phyloP scores from a whole-genome alignment of 2,329 filamentous ascomycete genomes.

The Furcasterigmium sp. region DNA sequence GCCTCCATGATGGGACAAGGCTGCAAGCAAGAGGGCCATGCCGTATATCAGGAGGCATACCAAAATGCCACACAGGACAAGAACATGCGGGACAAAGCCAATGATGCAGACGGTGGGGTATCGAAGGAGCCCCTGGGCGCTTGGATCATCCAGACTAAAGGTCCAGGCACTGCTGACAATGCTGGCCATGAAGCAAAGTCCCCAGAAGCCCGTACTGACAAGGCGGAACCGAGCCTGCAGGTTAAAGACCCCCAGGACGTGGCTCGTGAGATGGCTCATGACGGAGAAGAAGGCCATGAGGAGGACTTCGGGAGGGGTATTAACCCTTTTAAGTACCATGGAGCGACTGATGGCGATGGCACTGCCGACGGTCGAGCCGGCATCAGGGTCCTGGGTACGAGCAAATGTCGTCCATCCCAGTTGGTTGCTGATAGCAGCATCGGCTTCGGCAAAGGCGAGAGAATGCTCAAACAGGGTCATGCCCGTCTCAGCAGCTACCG shows the following conservation, averaged over 20 bases:
- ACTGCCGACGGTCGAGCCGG: slow-evolving; percentile 3
- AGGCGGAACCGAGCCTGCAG: slow-evolving; percentile 77
- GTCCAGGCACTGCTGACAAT: slow-evolving; percentile 71
- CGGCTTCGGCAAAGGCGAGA: slow-evolving; percentile 90
- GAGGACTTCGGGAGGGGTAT: slow-evolving; percentile 84
- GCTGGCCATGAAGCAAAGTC: slow-evolving; percentile 79
- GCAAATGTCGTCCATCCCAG: slow-evolving; percentile 65
- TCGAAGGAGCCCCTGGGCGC: slow-evolving; percentile 63
- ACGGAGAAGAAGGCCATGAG: slow-evolving; percentile 83
- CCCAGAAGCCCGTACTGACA: slow-evolving; percentile 84
- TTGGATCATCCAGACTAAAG: slow-evolving; percentile 56
- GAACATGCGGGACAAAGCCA: slow-evolving; percentile 89
- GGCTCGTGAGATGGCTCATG: slow-evolving; percentile 83
- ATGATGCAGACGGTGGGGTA: slow-evolving; percentile 95
- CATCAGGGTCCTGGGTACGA: slow-evolving; percentile 35
- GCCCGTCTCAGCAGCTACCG: slow-evolving; percentile 77
- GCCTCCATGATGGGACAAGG: slow-evolving; percentile 39
- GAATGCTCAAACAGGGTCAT: slow-evolving; percentile 98
- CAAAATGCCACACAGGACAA: slow-evolving; percentile 74
- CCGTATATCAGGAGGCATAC: slow-evolving; percentile 73
- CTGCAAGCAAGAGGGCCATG: slow-evolving; percentile 71
- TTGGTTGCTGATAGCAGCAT: slow-evolving; percentile 77
- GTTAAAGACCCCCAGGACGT: slow-evolving; percentile 74
- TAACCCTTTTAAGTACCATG: slow-evolving; percentile 73
- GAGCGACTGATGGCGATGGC: slow-evolving; percentile 42